Base-by-base conservation (phyloP, 2,329 filamentous ascomycete species). In the Ascochyta clinopodiicola region DNA sequence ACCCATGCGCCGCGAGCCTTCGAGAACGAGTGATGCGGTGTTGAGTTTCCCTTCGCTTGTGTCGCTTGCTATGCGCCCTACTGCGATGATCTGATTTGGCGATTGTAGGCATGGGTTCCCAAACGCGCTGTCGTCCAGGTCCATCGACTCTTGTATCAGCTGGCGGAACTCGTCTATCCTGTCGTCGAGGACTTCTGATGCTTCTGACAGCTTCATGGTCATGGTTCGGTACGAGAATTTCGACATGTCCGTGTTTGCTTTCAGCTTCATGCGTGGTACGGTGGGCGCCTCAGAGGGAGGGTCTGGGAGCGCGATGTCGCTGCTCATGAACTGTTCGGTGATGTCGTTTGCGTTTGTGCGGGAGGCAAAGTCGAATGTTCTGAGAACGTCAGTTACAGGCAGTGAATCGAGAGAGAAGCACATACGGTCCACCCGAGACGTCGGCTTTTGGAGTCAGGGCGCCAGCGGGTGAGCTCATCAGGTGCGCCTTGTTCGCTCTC, bases 181-280 rank as follows among this genome's bases (percentile, higher is more conserved):
- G 76, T 98, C 94, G 76, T 99, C 95, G 7, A 98, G 83, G 39
- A 96, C 91, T 74, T 96, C 93, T 4, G 94, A 96, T 0, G 92
- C 88, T 73, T 97, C 93, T 5, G 91, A 93, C 6, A 95, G 82
- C 70, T 96, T 96, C 92, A 98, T 96, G 2, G 91, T 89, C 82
- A 98, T 88, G 2, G 92, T 91, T 71, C 93, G 95, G 77, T 98
- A 99, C 1, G 82, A 86, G 64, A 97, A 88, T 73, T 96, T 97
- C 73, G 93, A 92, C 69, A 92, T 84, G 72, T 98, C 94, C 1
- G 92, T 94, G 56, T 91, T 90, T 2, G 92, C 90, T 6, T 88
- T 93, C 19, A 96, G 82, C 71, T 90, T 93, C 73, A 98, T 87
- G 45, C 95, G 89, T 15, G 91, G 72, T 73, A 95, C 90, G 10